These are phyloP conservation scores for Xanthoconium separans DNA, from an alignment of 1,284 basidiomycete species.

Conservation along the genomic window DNA sequence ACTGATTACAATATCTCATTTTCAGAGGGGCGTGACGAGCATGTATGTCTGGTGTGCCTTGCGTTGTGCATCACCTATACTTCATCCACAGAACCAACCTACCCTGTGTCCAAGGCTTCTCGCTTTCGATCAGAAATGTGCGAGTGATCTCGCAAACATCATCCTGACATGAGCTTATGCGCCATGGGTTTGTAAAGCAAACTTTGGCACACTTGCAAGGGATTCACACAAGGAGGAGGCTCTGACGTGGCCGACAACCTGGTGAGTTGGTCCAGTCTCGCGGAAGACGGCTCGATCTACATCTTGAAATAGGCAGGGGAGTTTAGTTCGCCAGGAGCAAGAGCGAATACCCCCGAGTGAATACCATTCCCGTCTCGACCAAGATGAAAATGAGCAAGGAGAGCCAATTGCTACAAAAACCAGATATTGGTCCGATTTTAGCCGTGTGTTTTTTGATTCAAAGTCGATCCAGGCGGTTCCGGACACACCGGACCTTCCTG, in stretches of 20 bases:
- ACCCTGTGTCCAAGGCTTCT: slow-evolving; percentile 65
- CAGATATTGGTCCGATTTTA: slow-evolving; percentile 79
- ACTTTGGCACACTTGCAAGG: slow-evolving; percentile 59
- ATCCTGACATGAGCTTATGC: slow-evolving; percentile 7
- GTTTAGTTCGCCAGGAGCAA: slow-evolving; percentile 51
- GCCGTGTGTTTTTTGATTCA: slow-evolving; percentile 64
- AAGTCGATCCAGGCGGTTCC: slow-evolving; percentile 64
- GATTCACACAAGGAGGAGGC: slow-evolving; percentile 24
- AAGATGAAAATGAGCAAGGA: slow-evolving; percentile 26
- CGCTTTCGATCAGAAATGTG: slow-evolving; percentile 66
- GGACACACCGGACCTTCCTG: slow-evolving; percentile 46
- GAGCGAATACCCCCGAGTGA: slow-evolving; percentile 49
- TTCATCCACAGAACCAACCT: slow-evolving; percentile 44
- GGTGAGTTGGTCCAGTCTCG: slow-evolving; percentile 18
- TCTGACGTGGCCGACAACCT: slow-evolving; percentile 34
- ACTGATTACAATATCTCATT: slow-evolving; percentile 62
- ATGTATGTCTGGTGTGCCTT: slow-evolving; percentile 37
- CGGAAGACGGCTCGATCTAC: neutral
- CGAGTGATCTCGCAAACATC: slow-evolving; percentile 17
- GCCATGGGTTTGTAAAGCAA: slow-evolving; percentile 40
- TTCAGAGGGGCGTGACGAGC: slow-evolving; percentile 51
- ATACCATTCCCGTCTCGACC: slow-evolving; percentile 54
- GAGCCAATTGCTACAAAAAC: slow-evolving; percentile 34
- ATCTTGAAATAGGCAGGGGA: slow-evolving; percentile 46
- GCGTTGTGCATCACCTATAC: slow-evolving; percentile 3